Conservation (phyloP, 2,329 filamentous ascomycete genomes). For the Sarocladiaceae sp. region DNA sequence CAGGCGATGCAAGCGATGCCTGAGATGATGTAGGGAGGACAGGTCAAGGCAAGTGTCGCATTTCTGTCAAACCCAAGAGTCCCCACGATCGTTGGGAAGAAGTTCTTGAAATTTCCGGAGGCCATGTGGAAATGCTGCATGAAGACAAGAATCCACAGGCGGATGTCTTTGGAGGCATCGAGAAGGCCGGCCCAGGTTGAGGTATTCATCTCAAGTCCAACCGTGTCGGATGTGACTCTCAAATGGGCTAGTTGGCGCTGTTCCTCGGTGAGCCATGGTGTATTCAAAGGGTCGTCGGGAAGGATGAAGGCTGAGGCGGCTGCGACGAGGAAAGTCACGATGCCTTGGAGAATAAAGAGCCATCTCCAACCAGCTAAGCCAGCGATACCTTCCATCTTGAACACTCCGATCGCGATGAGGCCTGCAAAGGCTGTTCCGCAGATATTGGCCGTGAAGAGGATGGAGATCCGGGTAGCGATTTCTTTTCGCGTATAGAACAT, state of each 20-base stretch:
- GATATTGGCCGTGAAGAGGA: conserved; percentile 39
- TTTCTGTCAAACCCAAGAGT: conserved; percentile 34
- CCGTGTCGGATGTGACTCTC: conserved; percentile 37
- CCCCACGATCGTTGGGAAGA: conserved; percentile 14
- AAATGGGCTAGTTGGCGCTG: conserved; percentile 33
- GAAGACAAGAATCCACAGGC: conserved; percentile 39
- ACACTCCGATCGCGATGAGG: conserved; percentile 39
- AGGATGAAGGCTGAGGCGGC: conserved; percentile 17
- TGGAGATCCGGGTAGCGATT: conserved; percentile 35
- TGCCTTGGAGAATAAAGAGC: conserved; percentile 57
- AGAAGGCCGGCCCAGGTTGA: conserved; percentile 35
- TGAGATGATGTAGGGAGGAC: conserved; percentile 37
- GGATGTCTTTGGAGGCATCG: conserved; percentile 36
- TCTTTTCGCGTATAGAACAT: conserved; percentile 52
- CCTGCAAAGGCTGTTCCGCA: conserved; percentile 35
- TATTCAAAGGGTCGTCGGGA: conserved; percentile 34
- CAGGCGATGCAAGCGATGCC: too few relatives aligned
- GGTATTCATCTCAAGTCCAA: conserved; percentile 24
- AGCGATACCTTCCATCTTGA: conserved; percentile 17
- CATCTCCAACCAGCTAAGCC: conserved; percentile 26
- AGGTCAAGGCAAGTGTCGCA: conserved; percentile 38
- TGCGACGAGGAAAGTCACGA: conserved; percentile 22
- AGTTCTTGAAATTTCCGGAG: conserved; percentile 32
- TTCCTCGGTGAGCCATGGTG: conserved; percentile 33
- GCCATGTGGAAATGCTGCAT: too few relatives aligned